These are phyloP conservation scores for Mortierella claussenii DNA, from an alignment of 192 early-diverging fungal species.

Conservation along the genomic window DNA sequence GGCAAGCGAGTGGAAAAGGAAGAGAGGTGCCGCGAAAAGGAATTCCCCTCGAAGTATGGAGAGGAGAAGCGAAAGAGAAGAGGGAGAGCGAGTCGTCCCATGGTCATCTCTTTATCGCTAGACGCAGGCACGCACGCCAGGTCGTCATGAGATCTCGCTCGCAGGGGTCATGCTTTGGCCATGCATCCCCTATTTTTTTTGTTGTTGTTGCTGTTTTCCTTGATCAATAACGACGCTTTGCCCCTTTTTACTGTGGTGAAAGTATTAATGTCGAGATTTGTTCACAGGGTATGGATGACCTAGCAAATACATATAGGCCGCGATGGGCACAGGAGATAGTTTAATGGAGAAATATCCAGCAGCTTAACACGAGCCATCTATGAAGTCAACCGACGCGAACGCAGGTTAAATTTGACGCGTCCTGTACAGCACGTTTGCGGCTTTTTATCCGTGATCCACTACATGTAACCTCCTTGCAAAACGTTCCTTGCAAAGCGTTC, in stretches of 20 bases:
- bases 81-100: neutral
- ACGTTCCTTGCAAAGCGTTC: too few species aligned
- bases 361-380: too few species aligned
- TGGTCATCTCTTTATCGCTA: neutral
- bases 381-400: too few species aligned
- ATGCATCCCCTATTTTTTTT: constrained; percentile 1
- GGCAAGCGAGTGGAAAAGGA: neutral
- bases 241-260: neutral
- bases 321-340: too few species aligned
- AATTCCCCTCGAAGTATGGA: neutral
- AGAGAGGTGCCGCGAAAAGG: neutral
- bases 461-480: too few species aligned
- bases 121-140: neutral
- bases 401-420: too few species aligned
- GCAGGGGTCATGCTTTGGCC: constrained; percentile 11
- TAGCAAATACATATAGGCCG: too few species aligned
- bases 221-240: neutral
- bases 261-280: neutral
- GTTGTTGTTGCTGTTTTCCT: neutral
- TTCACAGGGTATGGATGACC: too few species aligned
- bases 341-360: too few species aligned
- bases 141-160: constrained; percentile 7
- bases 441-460: too few species aligned
- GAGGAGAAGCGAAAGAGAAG: neutral
- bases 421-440: too few species aligned